Evolutionary conservation across 2,329 filamentous ascomycete genomes (phyloP), one percentile per base, ranked within the genome.

Genomic region (Pezicula radicicola): DNA sequence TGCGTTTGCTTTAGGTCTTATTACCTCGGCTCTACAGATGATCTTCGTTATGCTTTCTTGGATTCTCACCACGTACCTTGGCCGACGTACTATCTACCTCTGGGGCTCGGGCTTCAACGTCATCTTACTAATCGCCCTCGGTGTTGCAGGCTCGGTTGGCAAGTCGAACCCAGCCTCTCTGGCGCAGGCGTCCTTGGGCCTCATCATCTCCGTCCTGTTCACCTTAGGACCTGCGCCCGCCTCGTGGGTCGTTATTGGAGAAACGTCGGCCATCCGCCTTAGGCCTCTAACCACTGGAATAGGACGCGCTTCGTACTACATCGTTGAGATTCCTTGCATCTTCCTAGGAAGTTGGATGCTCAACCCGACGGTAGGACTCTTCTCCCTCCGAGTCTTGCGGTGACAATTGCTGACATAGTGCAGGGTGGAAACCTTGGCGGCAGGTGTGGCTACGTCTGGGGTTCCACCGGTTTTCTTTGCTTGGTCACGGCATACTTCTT

Each of bases 21-120:
- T 85, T 66, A 85, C 77, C 46, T 84, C 82, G 0, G 78, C 75
- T 45, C 79, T 86, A 2, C 78, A 83, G 64, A 72, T 68, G 66
- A 66, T 87, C 63, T 75, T 83, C 55, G 80, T 83, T 66, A 84
- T 84, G 76, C 72, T 83, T 37, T 86, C 81, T 50, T 86, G 83
- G 83, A 68, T 85, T 51, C 75, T 86, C 46, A 85, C 80, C n/a
- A 75, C 77, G 0, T 85, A 82, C 66, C 72, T 82, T 49, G 81
- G 82, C 62, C 78, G 81, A 49, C 80, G 81, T 46, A 75, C 77
- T 37, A 83, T 85, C 66, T 85, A 84, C 66, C 71, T 85, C 50
- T 83, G 77, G 71, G 81, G 82, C 54, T 77, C 78, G 13, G 64
- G 70, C 19, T 73, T 76, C 68, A 83, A 82, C 68, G 70, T 72